Evolutionary conservation across 2,329 filamentous ascomycete species (phyloP), one percentile per base, ranked within the genome.

Genomic region (Aspergillus vadensis): DNA sequence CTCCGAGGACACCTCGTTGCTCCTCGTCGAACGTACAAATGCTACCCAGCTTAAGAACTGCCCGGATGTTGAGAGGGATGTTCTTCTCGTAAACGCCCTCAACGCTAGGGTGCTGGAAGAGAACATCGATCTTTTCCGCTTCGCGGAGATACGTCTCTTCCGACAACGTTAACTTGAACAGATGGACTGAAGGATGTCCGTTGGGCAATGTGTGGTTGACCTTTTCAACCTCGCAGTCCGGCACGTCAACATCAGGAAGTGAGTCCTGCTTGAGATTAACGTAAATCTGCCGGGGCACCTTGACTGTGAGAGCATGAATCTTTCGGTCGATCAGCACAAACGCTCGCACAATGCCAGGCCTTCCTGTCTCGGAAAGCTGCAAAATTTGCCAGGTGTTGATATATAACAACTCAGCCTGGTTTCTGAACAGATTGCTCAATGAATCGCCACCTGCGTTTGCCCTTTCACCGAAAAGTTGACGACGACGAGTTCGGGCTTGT

Each of bases 81-180:
- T 97, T 90, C 70, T 90, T 94, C 79, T 99, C 96, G 71, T 99
- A 99, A 14, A 99, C 92, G 30, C 96, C 96, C 76, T 99, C 95
- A 1, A 99, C 91, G 74, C 92, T 97, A 0, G 92, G 87, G 72
- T 99, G 93, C 64, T 94, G 92, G 80, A 97, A 94, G 1, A 98
- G 81, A 27, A 89, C 79, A 2, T 89, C 87, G 63, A 98, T 89
- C 72, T 92, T 96, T 63, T 92, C 89, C 0, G 89, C 83, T 74
- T 98, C 91, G 48, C 88, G 86, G 62, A 97, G 87, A 76, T 96
- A 99, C 0, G 91, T 84, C 58, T 95, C 89, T 74, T 99, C 95
- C 0, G 91, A 84, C 76, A 99, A 91, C 0, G 90, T 93, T 39
- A 99, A 83, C 79, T 93, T 96, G 84, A 98, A 98, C 4, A 99